Percentiles rank a stretch among this genome's conserved stretches.
These are phyloP conservation scores for Carnegiea gigantea DNA, from an alignment of 179 eudicot genomes.

Conservation along the genomic window DNA sequence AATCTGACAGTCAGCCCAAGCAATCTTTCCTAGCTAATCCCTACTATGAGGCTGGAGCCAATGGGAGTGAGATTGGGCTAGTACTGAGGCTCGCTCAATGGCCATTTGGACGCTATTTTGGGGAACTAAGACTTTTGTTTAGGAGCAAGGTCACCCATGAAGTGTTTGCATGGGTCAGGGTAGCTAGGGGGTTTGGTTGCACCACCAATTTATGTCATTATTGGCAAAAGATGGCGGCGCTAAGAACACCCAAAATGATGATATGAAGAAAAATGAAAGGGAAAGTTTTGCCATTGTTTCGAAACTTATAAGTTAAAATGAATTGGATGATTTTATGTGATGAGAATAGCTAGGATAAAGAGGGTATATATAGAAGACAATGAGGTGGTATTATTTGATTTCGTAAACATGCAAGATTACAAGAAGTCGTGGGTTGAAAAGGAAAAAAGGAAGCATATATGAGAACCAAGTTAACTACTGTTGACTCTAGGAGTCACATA, in stretches of 20 bases:
- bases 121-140: conserved; percentile 37
- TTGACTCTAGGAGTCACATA: no score
- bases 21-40: conserved; percentile 31
- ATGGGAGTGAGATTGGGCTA: conserved; percentile 26
- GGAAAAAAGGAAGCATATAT: no score
- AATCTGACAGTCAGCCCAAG: conserved; percentile 45
- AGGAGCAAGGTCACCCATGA: conserved; percentile 28
- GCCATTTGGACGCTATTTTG: conserved; percentile 44
- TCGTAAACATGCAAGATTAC: no score
- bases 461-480: conserved; percentile 5
- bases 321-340: neutral
- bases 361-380: conserved; percentile 5
- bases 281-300: conserved; percentile 13
- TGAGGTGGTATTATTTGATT: no score
- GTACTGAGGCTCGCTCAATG: conserved; percentile 27
- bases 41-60: conserved; percentile 21
- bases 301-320: neutral
- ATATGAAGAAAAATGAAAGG: neutral
- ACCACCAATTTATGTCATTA: conserved; percentile 28
- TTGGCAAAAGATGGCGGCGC: conserved; percentile 7
- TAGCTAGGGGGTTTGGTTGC: conserved; percentile 39
- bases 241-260: neutral
- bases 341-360: neutral
- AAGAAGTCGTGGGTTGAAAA: neutral
- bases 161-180: conserved; percentile 43